These are phyloP conservation scores for Chlorella sp. DNA, from an alignment of 139 green algal genomes.

Conservation along the genomic window DNA sequence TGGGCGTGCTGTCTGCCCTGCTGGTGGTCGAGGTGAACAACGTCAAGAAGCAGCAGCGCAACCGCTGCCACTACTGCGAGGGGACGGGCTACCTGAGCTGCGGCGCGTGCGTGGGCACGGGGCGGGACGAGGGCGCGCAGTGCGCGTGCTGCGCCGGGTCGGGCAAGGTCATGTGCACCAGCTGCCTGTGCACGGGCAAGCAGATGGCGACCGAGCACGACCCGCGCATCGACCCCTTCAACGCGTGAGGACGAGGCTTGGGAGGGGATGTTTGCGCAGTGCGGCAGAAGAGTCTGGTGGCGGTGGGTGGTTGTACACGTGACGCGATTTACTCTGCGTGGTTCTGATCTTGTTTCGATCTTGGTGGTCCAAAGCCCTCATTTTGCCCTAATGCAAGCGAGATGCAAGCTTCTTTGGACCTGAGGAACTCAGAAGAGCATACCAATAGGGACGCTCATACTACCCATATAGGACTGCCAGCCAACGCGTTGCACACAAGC, in stretches of 20 bases:
- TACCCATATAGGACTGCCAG: no score
- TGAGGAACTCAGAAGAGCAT: no score
- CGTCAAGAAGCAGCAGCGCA: slow-evolving; percentile 70
- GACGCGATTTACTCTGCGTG: no score
- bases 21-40: slow-evolving; percentile 97
- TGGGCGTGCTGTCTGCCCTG: slow-evolving; percentile 89
- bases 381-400: no score
- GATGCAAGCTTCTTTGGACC: no score
- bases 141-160: slow-evolving; percentile 57
- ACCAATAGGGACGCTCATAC: no score
- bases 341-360: no score
- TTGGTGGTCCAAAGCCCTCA: no score
- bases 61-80: slow-evolving; percentile 62
- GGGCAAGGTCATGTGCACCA: slow-evolving; percentile 97
- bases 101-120: slow-evolving; percentile 73
- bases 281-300: no score
- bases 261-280: no score
- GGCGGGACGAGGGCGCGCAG: slow-evolving; percentile 19
- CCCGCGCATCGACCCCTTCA: slow-evolving; percentile 84
- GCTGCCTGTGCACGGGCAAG: slow-evolving; percentile 93
- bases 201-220: slow-evolving; percentile 92
- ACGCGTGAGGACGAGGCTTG: slow-evolving; percentile 1
- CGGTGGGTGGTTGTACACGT: no score
- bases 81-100: slow-evolving; percentile 91
- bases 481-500: no score